Evolutionary conservation across 1,139 yeast genomes (phyloP), one percentile per base, ranked within the genome.

Genomic region (Maudiozyma humilis): DNA sequence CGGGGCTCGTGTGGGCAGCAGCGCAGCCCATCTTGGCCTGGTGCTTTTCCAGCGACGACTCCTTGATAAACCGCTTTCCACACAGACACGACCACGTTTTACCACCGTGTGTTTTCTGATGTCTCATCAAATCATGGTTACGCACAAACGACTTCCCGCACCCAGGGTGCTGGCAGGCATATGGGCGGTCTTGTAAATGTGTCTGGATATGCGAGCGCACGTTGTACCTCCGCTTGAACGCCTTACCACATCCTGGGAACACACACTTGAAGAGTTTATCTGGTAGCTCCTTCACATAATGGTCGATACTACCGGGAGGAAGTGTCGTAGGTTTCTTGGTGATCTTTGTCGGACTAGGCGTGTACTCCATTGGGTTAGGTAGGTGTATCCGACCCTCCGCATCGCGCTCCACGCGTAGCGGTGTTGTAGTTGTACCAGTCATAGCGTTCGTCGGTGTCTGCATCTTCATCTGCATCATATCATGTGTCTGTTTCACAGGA

Each of bases 191-290:
- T 62, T 93, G 82, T 43, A 93, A 68, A 70, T 93, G 99, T 0
- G 98, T 93, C 62, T 93, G 98, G 46, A 93, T 89, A 62, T 93
- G 99, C 0, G 96, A 87, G 49, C 97, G 73, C n/a, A 87, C 88
- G 60, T 93, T 93, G 66, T 93, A 93, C 41, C 96, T 72, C 58
- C 98, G 73, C 8, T 89, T 80, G 65, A 93, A 91, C 46, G 75
- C 70, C 64, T 93, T 88, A 15, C 86, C 84, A 66, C 99, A 93
- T 44, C 76, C 74, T 20, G 84, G 78, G 63, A 73, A 91, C 47
- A 76, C 72, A 64, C 99, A 93, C 33, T 79, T 73, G 65, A 76
- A 93, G 29, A 67, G 65, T 50, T 78, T 77, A 43, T 81, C 76
- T 5, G 63, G 57, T 20, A 62, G 43, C 42, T 74, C 81, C 55